Evolutionary conservation across 78 protist species (phyloP), one percentile per base, ranked within the genome.

Genomic region (Ministeria vibrans): DNA sequence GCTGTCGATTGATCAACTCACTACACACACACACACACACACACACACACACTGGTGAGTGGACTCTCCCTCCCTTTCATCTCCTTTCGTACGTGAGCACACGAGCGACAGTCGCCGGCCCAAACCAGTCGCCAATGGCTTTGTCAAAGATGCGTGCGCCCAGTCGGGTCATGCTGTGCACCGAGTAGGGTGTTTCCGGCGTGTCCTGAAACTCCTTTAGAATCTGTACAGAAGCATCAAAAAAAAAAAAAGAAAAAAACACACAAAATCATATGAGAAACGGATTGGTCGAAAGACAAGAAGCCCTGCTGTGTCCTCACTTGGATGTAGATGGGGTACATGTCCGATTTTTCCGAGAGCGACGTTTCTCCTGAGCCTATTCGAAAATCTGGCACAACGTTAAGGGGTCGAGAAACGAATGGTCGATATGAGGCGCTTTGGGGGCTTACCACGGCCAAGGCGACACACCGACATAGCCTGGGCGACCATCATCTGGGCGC

Each of bases 401-500:
- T 11, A 59, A 30, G 66, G 20, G 28, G 28, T 59, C 28, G 34
- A 27, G 66, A 27, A 28, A 59, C 70, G 70, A 11, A n/a, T 34
- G 28, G 38, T n/a, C 6, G 34, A 6, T 11, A 1, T 5, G 43
- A 2, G 1, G 7, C 42, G 70, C 1, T 2, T 62, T 2, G 28
- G 7, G 43, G 15, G 36, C 73, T 3, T 22, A 66, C 73, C 46
- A 2, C 73, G 42, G 15, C 45, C 43, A 6, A 66, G 45, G 2
- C 34, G 3, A 28, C 2, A 3, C 13, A 39, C 1, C 27, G 30
- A 0, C 15, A 72, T 34, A 9, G 34, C 7, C 77, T 72, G 61
- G 3, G 77, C 77, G 23, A 72, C 42, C 27, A 72, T 51, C 77
- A 72, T 72, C 77, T 72, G 77, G n/a, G 46, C 77, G 18, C 34